Conservation (phyloP, 805 yeast genomes). For the Yarrowia yakushimensis region DNA sequence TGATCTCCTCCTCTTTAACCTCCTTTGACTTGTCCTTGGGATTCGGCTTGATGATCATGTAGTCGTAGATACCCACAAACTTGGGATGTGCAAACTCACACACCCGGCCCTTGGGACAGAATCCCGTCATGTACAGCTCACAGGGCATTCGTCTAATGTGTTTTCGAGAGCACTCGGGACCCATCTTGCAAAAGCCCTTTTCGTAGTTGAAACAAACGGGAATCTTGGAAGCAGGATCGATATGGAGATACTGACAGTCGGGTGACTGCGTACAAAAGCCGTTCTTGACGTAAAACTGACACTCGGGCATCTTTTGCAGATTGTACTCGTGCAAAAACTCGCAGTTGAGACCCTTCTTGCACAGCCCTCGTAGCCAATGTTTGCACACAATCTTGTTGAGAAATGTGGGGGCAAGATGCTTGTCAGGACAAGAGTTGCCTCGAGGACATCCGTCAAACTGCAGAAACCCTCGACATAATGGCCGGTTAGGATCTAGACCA, state of each 20-base stretch:
- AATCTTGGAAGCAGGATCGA: slow-evolving; percentile 83
- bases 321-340: slow-evolving; percentile 95
- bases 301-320: slow-evolving; percentile 93
- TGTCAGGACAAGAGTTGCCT: slow-evolving; percentile 80
- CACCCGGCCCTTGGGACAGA: slow-evolving; percentile 83
- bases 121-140: slow-evolving; percentile 79
- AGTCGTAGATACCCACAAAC: slow-evolving; percentile 44
- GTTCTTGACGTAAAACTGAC: slow-evolving; percentile 76
- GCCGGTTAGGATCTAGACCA: slow-evolving; percentile 84
- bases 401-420: slow-evolving; percentile 68
- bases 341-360: slow-evolving; percentile 95
- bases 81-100: slow-evolving; percentile 82
- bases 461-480: slow-evolving; percentile 73
- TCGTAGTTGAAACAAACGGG: slow-evolving; percentile 83
- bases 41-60: slow-evolving; percentile 39
- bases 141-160: slow-evolving; percentile 77
- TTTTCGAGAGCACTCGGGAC: slow-evolving; percentile 77
- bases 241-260: slow-evolving; percentile 88
- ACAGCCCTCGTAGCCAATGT: slow-evolving; percentile 96
- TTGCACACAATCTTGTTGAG: slow-evolving; percentile 86
- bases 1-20: not conserved
- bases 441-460: slow-evolving; percentile 69
- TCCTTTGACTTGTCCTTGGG: not conserved
- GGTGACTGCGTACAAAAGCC: slow-evolving; percentile 79
- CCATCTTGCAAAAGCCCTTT: slow-evolving; percentile 87